Evolutionary conservation across 805 yeast species (phyloP).

Genomic region (Lachancea lanzarotensis): DNA sequence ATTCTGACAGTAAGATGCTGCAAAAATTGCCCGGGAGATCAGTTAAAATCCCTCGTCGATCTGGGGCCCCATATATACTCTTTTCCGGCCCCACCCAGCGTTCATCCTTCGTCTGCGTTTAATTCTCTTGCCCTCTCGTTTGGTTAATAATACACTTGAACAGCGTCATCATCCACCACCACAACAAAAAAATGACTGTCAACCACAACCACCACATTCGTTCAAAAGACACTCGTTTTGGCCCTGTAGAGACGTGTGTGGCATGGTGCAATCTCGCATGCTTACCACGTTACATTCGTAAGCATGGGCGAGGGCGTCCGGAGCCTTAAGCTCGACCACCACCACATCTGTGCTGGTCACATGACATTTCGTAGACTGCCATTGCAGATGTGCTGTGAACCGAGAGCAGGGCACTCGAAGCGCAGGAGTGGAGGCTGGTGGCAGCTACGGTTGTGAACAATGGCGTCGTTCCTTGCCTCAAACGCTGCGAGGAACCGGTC

Average conservation of each 20-base stretch:
- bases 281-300: background rate
- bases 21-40: too few relatives aligned
- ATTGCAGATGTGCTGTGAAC: background rate
- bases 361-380: slow-evolving; percentile 5
- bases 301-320: too few relatives aligned
- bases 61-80: background rate
- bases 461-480: background rate
- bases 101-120: background rate
- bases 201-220: background rate
- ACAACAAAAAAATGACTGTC: background rate
- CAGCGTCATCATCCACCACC: background rate
- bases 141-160: background rate
- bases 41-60: background rate
- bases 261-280: background rate
- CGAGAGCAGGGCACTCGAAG: background rate
- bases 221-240: background rate
- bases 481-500: background rate
- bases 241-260: background rate
- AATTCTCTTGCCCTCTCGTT: background rate
- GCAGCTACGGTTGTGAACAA: background rate
- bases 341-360: slow-evolving; percentile 1
- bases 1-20: too few relatives aligned
- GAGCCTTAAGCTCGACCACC: too few relatives aligned
- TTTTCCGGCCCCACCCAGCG: background rate
- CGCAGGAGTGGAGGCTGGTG: background rate